These are phyloP conservation scores for Endoconidiophora polonica DNA, from an alignment of 2,329 filamentous ascomycete species.

Conservation along the genomic window DNA sequence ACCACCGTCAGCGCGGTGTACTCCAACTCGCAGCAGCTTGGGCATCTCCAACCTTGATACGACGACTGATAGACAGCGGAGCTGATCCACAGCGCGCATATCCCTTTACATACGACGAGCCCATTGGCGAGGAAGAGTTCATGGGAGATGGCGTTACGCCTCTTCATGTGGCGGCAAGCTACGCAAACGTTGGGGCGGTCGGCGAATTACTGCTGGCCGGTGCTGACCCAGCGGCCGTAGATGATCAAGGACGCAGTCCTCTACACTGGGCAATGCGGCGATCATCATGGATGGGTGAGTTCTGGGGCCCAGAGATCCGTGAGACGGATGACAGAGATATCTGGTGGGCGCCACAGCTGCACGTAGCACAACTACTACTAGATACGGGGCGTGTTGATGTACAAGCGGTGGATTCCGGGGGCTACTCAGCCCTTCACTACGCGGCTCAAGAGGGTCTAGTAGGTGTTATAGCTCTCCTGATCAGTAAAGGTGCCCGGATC, in stretches of 20 bases:
- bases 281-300: slow-evolving; percentile 6
- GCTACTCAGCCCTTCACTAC: slow-evolving; percentile 3
- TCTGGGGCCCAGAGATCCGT: slow-evolving; percentile 1
- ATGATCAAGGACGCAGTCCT: neutral
- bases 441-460: slow-evolving; percentile 1
- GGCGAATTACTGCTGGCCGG: neutral
- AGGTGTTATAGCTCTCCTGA: slow-evolving; percentile 1
- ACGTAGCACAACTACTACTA: neutral
- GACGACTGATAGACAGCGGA: neutral
- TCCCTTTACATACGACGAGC: slow-evolving; percentile 1
- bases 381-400: neutral
- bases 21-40: slow-evolving; percentile 1
- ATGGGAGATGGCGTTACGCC: neutral
- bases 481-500: slow-evolving; percentile 1
- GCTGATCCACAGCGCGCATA: neutral
- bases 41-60: slow-evolving; percentile 2
- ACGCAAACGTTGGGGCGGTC: neutral
- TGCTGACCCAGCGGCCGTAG: neutral
- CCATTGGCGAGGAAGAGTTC: neutral
- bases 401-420: neutral
- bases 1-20: neutral
- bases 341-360: slow-evolving; percentile 4
- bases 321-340: neutral
- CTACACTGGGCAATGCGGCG: slow-evolving; percentile 7
- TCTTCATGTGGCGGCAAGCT: slow-evolving; percentile 3